Conservation (phyloP, 495 filamentous ascomycete genomes). For the Opeltia flavorubescens region DNA sequence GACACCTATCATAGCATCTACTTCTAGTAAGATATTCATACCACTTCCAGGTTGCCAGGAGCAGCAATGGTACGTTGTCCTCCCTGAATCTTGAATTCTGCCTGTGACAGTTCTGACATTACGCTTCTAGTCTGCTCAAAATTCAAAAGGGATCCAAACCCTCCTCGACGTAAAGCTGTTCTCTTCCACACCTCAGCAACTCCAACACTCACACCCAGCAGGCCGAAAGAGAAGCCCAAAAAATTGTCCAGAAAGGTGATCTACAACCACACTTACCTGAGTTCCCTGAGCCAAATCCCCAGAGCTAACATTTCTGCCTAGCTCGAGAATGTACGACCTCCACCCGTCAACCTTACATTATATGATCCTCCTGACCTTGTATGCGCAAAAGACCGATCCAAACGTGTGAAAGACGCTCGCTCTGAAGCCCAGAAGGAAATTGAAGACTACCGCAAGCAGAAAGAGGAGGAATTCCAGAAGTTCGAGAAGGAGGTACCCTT, state of each 20-base stretch:
- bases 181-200: conserved; percentile 3
- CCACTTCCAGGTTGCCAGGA: no score
- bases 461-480: conserved; percentile 89
- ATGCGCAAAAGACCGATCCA: conserved; percentile 64
- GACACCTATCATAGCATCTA: not conserved
- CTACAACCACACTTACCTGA: conserved; percentile 13
- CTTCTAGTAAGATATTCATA: no score
- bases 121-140: conserved; percentile 71
- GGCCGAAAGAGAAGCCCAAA: conserved; percentile 97
- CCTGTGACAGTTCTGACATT: not conserved
- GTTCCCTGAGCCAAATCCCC: not conserved
- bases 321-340: conserved; percentile 55
- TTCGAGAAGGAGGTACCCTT: conserved; percentile 74
- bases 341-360: not conserved
- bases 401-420: conserved; percentile 89
- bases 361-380: not conserved
- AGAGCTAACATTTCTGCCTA: conserved; percentile 13
- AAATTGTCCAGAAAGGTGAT: conserved; percentile 93
- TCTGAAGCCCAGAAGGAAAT: conserved; percentile 96
- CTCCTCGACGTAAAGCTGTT: conserved; percentile 75
- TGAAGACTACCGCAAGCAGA: conserved; percentile 78
- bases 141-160: conserved; percentile 94
- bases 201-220: conserved; percentile 25
- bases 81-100: not conserved
- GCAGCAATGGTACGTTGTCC: not conserved